Percentiles rank a stretch among this genome's conserved stretches.
These are phyloP conservation scores for Pseudofabraea citricarpa DNA, from an alignment of 2,329 filamentous ascomycete species.

Conservation along the genomic window DNA sequence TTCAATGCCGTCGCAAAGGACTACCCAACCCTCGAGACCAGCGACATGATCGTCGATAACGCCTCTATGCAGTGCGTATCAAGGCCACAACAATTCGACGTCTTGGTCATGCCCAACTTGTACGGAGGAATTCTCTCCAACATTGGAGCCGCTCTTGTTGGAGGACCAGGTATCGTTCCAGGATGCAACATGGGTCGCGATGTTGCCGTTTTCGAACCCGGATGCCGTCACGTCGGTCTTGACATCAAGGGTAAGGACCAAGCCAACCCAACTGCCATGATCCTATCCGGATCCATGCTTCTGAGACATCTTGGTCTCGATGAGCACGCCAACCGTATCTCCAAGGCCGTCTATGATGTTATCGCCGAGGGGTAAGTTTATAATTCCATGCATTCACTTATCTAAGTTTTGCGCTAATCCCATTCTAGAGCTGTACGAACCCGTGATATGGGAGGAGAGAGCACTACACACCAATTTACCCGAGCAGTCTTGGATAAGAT, in stretches of 20 bases:
- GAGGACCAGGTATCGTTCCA: slow-evolving; percentile 92
- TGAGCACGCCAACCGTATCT: slow-evolving; percentile 97
- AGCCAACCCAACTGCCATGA: slow-evolving; percentile 94
- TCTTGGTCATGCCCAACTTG: slow-evolving; percentile 99
- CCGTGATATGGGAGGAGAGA: slow-evolving; percentile 89
- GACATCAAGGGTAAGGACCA: slow-evolving; percentile 99
- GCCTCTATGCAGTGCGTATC: slow-evolving; percentile 99
- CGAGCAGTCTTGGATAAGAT: slow-evolving; percentile 91
- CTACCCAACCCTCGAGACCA: slow-evolving; percentile 91
- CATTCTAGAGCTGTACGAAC: slow-evolving; percentile 71
- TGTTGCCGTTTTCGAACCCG: slow-evolving; percentile 96
- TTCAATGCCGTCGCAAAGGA: slow-evolving; percentile 92
- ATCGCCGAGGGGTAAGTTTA: slow-evolving; percentile 87
- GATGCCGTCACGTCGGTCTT: slow-evolving; percentile 97
- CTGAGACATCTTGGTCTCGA: slow-evolving; percentile 95
- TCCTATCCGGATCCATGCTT: slow-evolving; percentile 95
- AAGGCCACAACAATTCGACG: slow-evolving; percentile 95
- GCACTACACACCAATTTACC: slow-evolving; percentile 92
- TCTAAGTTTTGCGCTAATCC: slow-evolving; percentile 24
- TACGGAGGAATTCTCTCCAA: slow-evolving; percentile 99
- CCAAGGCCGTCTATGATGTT: slow-evolving; percentile 71
- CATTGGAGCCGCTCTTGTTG: slow-evolving; percentile 94
- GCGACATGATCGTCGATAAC: slow-evolving; percentile 99
- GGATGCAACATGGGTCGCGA: slow-evolving; percentile 99
- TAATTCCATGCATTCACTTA: not conserved